A percentile compares a stretch with the other conserved stretches of the same genome.
phyloP scores from a whole-genome alignment of 331 rosid genomes.

The Stylosanthes scabra region DNA sequence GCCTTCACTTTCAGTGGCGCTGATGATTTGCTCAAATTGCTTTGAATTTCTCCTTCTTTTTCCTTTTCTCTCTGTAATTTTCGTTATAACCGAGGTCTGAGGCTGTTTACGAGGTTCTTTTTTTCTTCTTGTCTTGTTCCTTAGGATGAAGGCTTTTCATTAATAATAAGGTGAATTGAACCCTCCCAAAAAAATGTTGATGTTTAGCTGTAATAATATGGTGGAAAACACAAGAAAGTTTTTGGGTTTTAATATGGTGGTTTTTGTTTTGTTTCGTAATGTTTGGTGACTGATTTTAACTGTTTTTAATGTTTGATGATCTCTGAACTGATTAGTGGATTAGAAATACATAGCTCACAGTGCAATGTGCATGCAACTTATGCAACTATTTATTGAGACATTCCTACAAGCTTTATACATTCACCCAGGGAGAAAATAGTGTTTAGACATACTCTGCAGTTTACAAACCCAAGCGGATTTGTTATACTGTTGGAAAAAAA shows the following conservation, averaged over 20 bases:
- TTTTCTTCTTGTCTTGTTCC: neutral
- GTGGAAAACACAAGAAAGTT: neutral
- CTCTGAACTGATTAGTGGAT: too few species aligned
- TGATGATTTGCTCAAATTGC: constrained; percentile 73
- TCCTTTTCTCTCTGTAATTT: neutral
- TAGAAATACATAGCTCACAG: too few species aligned
- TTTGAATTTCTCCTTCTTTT: constrained; percentile 45
- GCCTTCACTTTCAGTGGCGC: constrained; percentile 89
- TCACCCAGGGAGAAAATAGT: too few species aligned
- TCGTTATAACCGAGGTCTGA: too few species aligned
- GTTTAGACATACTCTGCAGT: too few species aligned
- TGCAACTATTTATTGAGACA: too few species aligned
- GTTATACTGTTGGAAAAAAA: too few species aligned
- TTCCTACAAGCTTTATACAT: too few species aligned
- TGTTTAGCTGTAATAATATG: neutral
- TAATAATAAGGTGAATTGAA: constrained; percentile 21
- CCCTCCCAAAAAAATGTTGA: neutral
- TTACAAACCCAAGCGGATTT: too few species aligned
- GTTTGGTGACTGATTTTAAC: too few species aligned
- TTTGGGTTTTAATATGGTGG: constrained; percentile 28
- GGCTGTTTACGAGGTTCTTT: neutral
- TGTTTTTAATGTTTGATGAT: too few species aligned
- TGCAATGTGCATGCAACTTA: too few species aligned
- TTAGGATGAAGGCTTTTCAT: neutral
- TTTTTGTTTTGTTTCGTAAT: neutral